Conservation (phyloP, 805 yeast genomes). For the Teunomyces panamensis region DNA sequence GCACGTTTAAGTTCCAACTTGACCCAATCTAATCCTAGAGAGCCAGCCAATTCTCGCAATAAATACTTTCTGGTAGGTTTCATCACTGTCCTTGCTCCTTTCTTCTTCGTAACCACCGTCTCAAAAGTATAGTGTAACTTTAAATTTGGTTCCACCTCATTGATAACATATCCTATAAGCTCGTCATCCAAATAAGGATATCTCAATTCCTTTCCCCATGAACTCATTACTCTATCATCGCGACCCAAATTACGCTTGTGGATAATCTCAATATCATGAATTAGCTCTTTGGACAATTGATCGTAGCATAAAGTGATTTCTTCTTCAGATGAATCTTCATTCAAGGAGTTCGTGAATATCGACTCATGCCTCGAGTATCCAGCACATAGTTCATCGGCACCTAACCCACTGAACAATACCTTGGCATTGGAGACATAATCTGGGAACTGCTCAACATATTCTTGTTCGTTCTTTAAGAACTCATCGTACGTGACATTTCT, state of each 20-base stretch:
- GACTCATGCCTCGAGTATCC: constrained; percentile 87
- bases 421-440: constrained; percentile 52
- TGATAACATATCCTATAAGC: constrained; percentile 51
- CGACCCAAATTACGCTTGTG: constrained; percentile 81
- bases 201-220: constrained; percentile 86
- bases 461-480: constrained; percentile 11
- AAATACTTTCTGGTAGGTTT: constrained; percentile 47
- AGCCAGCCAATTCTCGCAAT: constrained; percentile 59
- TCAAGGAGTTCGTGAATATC: constrained; percentile 31
- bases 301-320: constrained; percentile 22
- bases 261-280: constrained; percentile 67
- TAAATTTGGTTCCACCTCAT: constrained; percentile 47
- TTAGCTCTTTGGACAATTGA: constrained; percentile 57
- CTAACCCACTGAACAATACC: constrained; percentile 86
- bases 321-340: constrained; percentile 17
- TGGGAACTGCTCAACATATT: constrained; percentile 6
- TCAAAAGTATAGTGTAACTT: constrained; percentile 37
- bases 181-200: constrained; percentile 77
- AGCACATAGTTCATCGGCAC: constrained; percentile 96
- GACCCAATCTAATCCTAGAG: constrained; percentile 52
- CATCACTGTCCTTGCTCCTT: constrained; percentile 21
- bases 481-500: constrained; percentile 15
- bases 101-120: constrained; percentile 19
- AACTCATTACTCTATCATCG: constrained; percentile 83
- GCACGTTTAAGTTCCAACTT: constrained; percentile 84